Evolutionary conservation across 306 rosid species (phyloP).

Genomic region (Cajanus cajan): DNA sequence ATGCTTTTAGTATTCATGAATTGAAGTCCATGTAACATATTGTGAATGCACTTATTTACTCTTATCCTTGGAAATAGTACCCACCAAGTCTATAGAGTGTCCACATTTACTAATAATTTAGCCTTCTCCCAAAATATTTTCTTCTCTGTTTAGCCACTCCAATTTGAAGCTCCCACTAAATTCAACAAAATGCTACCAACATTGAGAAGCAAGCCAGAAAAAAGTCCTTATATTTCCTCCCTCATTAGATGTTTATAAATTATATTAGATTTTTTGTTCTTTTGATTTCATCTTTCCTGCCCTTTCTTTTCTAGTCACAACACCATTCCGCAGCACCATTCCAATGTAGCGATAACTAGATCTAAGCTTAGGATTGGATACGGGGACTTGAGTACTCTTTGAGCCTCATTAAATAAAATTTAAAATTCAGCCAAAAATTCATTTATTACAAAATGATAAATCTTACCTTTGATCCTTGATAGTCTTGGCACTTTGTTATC

Average conservation of each 20-base stretch:
- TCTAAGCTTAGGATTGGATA: slow-evolving; percentile 3
- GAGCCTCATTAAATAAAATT: neutral
- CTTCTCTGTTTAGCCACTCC: neutral
- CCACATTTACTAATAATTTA: no score
- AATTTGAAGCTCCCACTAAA: neutral
- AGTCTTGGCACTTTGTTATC: neutral
- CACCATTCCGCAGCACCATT: neutral
- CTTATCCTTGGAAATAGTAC: neutral
- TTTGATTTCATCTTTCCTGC: neutral
- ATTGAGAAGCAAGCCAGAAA: neutral
- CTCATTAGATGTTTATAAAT: neutral
- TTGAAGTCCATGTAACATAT: no score
- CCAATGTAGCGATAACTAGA: neutral
- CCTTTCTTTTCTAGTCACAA: neutral
- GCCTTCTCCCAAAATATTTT: no score
- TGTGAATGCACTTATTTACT: neutral
- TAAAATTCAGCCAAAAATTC: neutral
- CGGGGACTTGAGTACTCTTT: neutral
- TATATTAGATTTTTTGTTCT: neutral
- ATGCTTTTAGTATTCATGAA: no score
- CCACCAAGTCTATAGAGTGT: neutral
- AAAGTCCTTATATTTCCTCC: neutral
- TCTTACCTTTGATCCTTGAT: neutral
- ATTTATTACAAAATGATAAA: neutral
- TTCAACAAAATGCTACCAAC: neutral